Base-by-base conservation (phyloP, 75 land plant genomes). In the Pinus tabuliformis region DNA sequence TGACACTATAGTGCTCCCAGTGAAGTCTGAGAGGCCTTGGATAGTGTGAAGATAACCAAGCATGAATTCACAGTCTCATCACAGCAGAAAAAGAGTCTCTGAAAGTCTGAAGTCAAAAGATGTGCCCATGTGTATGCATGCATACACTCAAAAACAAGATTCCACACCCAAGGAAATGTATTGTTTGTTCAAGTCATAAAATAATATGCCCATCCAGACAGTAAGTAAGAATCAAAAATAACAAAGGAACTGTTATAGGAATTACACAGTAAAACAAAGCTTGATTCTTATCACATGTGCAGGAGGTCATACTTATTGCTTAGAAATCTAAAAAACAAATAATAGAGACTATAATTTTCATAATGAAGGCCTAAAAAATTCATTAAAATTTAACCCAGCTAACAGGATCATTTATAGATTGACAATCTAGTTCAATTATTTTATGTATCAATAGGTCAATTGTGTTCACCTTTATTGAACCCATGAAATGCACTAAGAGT, bases 401-500 rank as follows among this genome's bases (percentile, higher is more conserved):
- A 45, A 45, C 8, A 17, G 5, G 20, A 65, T 65, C 33, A 28
- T 33, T 5, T 36, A 33, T 63, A 63, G 33, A 28, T 17, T 33
- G 6, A 12, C 15, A 63, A 63, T 33, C 18, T 42, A 16, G 26
- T 26, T 26, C 26, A 26, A 26, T 26, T 26, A 26, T 16, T 65
- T 5, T 37, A 11, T 36, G 20, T 13, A 36, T 37, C 45, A 65
- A 16, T 16, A 3, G 70, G 6, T 36, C 20, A 18, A 17, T 17
- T 26, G 42, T 24, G 3, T 77, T 24, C 74, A 93, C 95, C 93
- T 68, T 84, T 77, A 64, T 93, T 93, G 61, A 91, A 77, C 56
- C 83, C 90, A 84, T 89, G 80, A 59, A 91, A 75, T 56, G 91
- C 84, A 81, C 91, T 79, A 66, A 91, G 83, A 86, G 86, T 78